Conservation (phyloP, 2,329 filamentous ascomycete species). For the Nakataea oryzae region DNA sequence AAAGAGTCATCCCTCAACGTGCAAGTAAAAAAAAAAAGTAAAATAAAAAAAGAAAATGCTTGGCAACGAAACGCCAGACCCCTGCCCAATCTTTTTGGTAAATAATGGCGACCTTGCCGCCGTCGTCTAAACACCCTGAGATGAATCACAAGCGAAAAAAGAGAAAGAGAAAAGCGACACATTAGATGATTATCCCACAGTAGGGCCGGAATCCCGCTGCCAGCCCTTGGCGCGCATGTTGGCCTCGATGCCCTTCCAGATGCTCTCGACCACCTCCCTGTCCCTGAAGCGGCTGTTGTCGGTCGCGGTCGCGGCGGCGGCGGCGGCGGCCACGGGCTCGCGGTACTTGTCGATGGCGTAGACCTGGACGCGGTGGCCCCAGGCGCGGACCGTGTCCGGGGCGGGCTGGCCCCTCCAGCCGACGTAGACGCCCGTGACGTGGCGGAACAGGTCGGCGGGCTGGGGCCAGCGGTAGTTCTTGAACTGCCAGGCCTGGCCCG, state of each 20-base stretch:
- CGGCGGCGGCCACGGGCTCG: conserved; percentile 21
- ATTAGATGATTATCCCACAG: conserved; percentile 11
- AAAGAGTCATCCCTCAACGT: neutral
- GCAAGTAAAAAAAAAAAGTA: neutral
- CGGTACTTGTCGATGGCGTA: conserved; percentile 81
- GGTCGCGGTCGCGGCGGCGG: conserved; percentile 12
- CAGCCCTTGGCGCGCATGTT: conserved; percentile 82
- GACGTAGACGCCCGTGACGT: conserved; percentile 79
- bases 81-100: neutral
- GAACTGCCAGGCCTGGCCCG: conserved; percentile 96
- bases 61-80: neutral
- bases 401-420: conserved; percentile 80
- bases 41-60: neutral
- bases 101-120: neutral
- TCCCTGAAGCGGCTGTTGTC: conserved; percentile 66
- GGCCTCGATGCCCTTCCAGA: conserved; percentile 83
- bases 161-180: neutral
- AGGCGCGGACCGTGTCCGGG: conserved; percentile 68
- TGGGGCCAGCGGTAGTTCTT: conserved; percentile 95
- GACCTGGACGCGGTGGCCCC: conserved; percentile 75
- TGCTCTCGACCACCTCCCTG: conserved; percentile 81
- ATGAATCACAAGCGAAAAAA: neutral
- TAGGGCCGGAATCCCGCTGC: conserved; percentile 59
- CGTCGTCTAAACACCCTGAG: no score
- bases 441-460: conserved; percentile 78